Conservation (phyloP, 73 alveolate species). For the Paraurostyla sp. region DNA sequence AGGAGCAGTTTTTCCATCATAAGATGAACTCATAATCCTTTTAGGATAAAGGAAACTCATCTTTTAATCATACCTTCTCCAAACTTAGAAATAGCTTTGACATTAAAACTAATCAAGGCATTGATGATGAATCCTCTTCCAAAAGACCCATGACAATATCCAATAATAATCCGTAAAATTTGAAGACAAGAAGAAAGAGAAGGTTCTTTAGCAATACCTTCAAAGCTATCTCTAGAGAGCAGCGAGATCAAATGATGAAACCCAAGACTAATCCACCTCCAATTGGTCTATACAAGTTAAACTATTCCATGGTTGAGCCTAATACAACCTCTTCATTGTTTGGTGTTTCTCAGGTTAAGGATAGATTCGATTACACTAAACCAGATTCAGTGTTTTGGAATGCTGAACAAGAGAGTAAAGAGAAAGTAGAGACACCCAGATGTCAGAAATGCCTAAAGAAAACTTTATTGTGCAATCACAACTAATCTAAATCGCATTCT, state of each 20-base stretch:
- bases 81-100: conserved; percentile 1
- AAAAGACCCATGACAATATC: background rate
- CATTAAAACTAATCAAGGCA: background rate
- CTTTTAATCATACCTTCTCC: background rate
- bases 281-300: background rate
- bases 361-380: background rate
- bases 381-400: conserved; percentile 1
- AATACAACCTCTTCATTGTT: background rate
- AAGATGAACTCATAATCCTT: background rate
- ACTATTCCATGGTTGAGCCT: background rate
- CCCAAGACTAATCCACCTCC: background rate
- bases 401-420: background rate
- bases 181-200: background rate
- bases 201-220: background rate
- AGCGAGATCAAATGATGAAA: background rate
- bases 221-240: conserved; percentile 1
- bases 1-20: background rate
- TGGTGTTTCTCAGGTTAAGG: background rate
- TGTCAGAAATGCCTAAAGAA: background rate
- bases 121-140: too few species aligned
- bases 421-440: background rate
- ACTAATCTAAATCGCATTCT: too few species aligned
- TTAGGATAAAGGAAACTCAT: background rate
- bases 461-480: too few species aligned
- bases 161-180: background rate